Base-by-base conservation (phyloP, 345 rosid species). In the Bruguiera gymnorhiza region DNA sequence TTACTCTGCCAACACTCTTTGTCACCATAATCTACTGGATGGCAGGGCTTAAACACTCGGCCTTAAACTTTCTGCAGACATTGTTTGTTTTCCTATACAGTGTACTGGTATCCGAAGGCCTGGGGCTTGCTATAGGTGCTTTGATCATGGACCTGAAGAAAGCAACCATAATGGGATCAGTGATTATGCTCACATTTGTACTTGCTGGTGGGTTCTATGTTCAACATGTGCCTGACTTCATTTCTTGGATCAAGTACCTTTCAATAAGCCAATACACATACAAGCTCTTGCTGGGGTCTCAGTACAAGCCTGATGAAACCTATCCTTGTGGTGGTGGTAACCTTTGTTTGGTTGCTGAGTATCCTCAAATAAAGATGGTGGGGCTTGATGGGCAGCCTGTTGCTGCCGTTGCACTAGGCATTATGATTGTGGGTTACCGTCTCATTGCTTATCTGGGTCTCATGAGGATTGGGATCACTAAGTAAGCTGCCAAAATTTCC, bases 21-120 rank as follows among this genome's bases (percentile, higher is more conserved):
- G 69, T 88, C 50, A 21, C 32, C 67, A 74, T 88, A 74, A 85
- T 93, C 5, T 91, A 91, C 69, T 82, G 83, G 88, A 89, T 89
- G 93, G 87, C 86, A 26, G 92, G 96, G 31, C 71, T 92, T 43
- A 86, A 83, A 64, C 77, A 77, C 60, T 68, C 74, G 0, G 70
- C 77, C 0, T 48, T 1, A 23, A 73, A 78, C 67, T 87, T 87
- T 78, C 27, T 91, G 13, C 43, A 72, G 51, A 82, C 96, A 18
- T 80, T 89, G 29, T 66, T 56, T 13, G 77, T 70, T 9, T 73
- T 85, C 65, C 70, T 86, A 13, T 77, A 50, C 58, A 72, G 77
- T 32, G 85, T 80, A 43, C 27, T 88, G 3, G 93, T 73, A n/a
- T 51, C 91, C 4, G 78, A 83, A 56, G 85, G 88, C 52, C 69